A percentile compares a stretch with the other conserved stretches of the same genome.
phyloP scores from a whole-genome alignment of 1,284 basidiomycete genomes.

The Ceratobasidium sp. region DNA sequence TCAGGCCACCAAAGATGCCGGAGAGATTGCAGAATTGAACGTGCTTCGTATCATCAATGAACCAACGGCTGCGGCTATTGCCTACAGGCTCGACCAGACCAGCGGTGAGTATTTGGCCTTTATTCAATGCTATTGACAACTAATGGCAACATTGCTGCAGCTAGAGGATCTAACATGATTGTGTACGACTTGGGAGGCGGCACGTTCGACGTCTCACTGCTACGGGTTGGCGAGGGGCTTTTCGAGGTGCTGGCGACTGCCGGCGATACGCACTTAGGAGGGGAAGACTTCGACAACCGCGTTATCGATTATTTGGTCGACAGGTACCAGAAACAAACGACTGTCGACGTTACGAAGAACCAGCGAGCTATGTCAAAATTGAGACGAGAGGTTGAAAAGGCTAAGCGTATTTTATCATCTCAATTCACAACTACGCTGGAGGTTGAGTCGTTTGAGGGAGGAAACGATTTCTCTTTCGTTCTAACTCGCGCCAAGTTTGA shows the following conservation, averaged over 20 bases:
- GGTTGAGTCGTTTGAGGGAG: slow-evolving; percentile 72
- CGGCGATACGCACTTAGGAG: slow-evolving; percentile 63
- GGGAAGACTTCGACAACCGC: slow-evolving; percentile 65
- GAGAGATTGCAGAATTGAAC: slow-evolving; percentile 66
- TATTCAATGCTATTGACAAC: no score
- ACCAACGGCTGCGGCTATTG: slow-evolving; percentile 68
- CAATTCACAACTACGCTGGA: slow-evolving; percentile 71
- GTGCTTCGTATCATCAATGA: slow-evolving; percentile 69
- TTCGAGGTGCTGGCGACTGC: slow-evolving; percentile 43
- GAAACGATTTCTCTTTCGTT: slow-evolving; percentile 95
- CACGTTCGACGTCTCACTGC: slow-evolving; percentile 72
- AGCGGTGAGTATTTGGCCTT: no score
- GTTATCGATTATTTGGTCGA: slow-evolving; percentile 67
- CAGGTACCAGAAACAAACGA: slow-evolving; percentile 66
- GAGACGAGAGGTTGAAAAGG: slow-evolving; percentile 65
- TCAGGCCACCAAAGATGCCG: slow-evolving; percentile 69
- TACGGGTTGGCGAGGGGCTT: slow-evolving; percentile 67
- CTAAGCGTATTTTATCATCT: slow-evolving; percentile 70
- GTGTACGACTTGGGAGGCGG: slow-evolving; percentile 70
- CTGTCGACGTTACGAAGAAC: slow-evolving; percentile 67
- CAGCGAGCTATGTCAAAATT: slow-evolving; percentile 67
- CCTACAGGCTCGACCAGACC: slow-evolving; percentile 67
- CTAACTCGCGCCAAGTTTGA: slow-evolving; percentile 99
- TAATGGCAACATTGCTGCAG: slow-evolving; percentile 50
- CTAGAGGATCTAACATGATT: slow-evolving; percentile 68